Evolutionary conservation across 2,329 filamentous ascomycete species (phyloP), one percentile per base, ranked within the genome.

Genomic region (Xylariaceae sp.): DNA sequence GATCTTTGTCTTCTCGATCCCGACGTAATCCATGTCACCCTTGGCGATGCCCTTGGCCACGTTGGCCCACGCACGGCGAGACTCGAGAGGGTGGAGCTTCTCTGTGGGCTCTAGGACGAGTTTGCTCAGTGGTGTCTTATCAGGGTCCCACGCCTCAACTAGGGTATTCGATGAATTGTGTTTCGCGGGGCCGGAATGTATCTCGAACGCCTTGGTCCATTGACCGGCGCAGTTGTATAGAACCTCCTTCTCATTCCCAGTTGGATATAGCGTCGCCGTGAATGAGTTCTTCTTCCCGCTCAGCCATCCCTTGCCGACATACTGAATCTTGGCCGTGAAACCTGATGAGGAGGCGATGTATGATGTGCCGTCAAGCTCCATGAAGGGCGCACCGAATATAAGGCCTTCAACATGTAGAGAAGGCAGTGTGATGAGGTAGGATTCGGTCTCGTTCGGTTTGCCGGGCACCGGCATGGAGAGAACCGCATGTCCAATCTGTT

Each of bases 21-120:
- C 81, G 0, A 87, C 88, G 5, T 77, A 75, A 52, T 90, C 83
- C 79, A 92, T 87, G 65, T 96, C 86, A 21, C 87, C 87, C 54
- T 76, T 77, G n/a, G 76, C 71, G 53, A 96, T 87, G 21, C 84
- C 88, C 2, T 79, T 76, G 0, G 88, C 85, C 2, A 96, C 90
- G 57, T 86, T 86, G 30, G 76, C 76, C 91, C 91, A 96, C 1
- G 91, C 91, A 37, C 83, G 80, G 10, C 90, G 80, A 8, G 87
- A 88, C 73, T 96, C 91, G 65, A 89, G 85, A 1, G 87, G 80
- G 59, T 92, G 88, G 71, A 95, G 89, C 55, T 86, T 70, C 37
- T 87, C 83, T 7, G 88, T 64, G 0, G 85, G 80, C 2, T 61
- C 63, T 1, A 74, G 61, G 2, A 68, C 67, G 29, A 76, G 65